Evolutionary conservation across 768 basidiomycete species (phyloP).

Genomic region (Termitomyces heimii): DNA sequence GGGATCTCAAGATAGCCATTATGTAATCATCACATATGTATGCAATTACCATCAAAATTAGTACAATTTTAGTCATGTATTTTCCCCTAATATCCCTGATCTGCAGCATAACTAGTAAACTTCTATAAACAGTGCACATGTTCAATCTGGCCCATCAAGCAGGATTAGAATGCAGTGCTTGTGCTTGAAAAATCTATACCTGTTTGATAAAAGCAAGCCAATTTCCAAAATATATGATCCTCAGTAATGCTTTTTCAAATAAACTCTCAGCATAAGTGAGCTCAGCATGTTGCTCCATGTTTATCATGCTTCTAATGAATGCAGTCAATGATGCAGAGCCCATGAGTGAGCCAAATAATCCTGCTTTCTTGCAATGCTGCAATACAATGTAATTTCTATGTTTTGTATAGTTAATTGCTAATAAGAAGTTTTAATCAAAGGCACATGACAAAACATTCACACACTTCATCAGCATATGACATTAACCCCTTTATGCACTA

Average conservation of each 20-base stretch:
- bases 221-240: slow-evolving; percentile 87
- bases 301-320: slow-evolving; percentile 71
- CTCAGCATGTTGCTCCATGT: slow-evolving; percentile 86
- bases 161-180: slow-evolving; percentile 51
- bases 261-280: slow-evolving; percentile 87
- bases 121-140: slow-evolving; percentile 84
- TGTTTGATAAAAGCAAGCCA: slow-evolving; percentile 75
- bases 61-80: too few relatives aligned
- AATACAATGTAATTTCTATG: slow-evolving; percentile 69
- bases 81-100: too few relatives aligned
- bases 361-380: slow-evolving; percentile 69
- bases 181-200: slow-evolving; percentile 88
- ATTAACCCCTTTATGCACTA: slow-evolving; percentile 89
- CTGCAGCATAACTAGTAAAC: too few relatives aligned
- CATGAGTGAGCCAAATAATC: slow-evolving; percentile 60
- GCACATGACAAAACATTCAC: slow-evolving; percentile 9
- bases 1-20: too few relatives aligned
- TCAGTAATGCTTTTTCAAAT: slow-evolving; percentile 65
- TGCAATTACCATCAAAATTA: too few relatives aligned
- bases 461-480: slow-evolving; percentile 84
- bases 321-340: slow-evolving; percentile 49
- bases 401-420: slow-evolving; percentile 70
- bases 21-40: too few relatives aligned
- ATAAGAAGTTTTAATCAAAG: slow-evolving; percentile 57
- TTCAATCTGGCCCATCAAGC: slow-evolving; percentile 53